A percentile compares a stretch with the other conserved stretches of the same genome.
Conservation (phyloP, 768 basidiomycete species). For the Galerina sulciceps region DNA sequence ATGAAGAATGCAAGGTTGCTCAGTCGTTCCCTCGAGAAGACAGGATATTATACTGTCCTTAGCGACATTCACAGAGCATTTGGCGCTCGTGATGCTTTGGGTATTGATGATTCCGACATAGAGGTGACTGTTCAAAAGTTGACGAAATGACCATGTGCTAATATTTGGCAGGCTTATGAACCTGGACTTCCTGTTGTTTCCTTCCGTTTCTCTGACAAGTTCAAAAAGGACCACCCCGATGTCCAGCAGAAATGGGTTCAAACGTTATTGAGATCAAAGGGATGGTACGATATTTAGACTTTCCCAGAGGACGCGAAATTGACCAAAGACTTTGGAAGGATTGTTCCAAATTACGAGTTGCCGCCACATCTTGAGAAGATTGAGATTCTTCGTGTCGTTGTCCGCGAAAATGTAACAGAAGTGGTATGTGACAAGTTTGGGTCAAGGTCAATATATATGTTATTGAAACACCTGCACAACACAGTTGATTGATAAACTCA, state of each 20-base stretch:
- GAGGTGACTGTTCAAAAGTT: slow-evolving; percentile 47
- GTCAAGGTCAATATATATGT: neutral
- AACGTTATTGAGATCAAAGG: slow-evolving; percentile 49
- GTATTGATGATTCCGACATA: slow-evolving; percentile 53
- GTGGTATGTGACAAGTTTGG: slow-evolving; percentile 31
- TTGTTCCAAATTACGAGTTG: slow-evolving; percentile 55
- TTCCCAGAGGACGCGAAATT: neutral
- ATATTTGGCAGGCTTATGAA: slow-evolving; percentile 44
- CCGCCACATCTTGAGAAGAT: slow-evolving; percentile 56
- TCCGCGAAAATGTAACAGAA: slow-evolving; percentile 63
- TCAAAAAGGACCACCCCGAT: slow-evolving; percentile 57
- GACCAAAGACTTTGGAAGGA: slow-evolving; percentile 31
- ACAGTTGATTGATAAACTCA: slow-evolving; percentile 66
- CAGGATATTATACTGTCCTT: slow-evolving; percentile 54
- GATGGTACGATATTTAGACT: slow-evolving; percentile 50
- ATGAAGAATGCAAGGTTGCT: slow-evolving; percentile 66
- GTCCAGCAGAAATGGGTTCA: slow-evolving; percentile 67
- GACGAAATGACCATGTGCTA: slow-evolving; percentile 13
- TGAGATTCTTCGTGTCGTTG: slow-evolving; percentile 69
- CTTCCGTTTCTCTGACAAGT: slow-evolving; percentile 64
- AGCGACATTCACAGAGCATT: slow-evolving; percentile 59
- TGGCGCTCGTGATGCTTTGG: slow-evolving; percentile 32
- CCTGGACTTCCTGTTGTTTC: slow-evolving; percentile 69
- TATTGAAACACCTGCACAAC: neutral
- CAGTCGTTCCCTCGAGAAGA: slow-evolving; percentile 63